A percentile compares a stretch with the other conserved stretches of the same genome.
These are phyloP conservation scores for Haplosporangium gracile DNA, from an alignment of 192 early-diverging fungal species.

Conservation along the genomic window DNA sequence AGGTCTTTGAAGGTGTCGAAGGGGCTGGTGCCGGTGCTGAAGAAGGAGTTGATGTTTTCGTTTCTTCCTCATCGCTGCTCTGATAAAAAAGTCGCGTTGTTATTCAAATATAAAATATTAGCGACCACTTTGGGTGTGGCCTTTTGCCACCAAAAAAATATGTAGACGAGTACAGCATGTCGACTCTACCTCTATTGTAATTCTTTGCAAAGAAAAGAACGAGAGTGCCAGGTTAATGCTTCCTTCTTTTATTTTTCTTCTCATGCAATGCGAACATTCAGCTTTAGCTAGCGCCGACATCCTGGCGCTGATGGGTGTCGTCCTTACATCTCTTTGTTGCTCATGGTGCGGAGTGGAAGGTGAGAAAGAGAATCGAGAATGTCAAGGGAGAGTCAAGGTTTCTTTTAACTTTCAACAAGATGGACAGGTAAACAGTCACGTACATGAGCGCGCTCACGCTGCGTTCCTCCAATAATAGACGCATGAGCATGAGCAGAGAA, in stretches of 20 bases:
- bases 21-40: background rate
- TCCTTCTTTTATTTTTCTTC: background rate
- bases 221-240: background rate
- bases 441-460: too few relatives aligned
- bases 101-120: background rate
- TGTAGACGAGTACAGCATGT: background rate
- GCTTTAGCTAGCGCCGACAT: background rate
- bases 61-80: slow-evolving; percentile 18
- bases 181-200: slow-evolving; percentile 7
- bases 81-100: background rate
- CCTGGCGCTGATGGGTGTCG: background rate
- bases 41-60: background rate
- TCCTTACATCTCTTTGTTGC: background rate
- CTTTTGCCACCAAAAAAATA: slow-evolving; percentile 23
- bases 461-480: too few relatives aligned
- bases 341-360: background rate
- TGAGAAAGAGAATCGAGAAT: too few relatives aligned
- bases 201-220: background rate
- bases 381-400: background rate
- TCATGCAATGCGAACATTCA: background rate
- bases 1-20: background rate
- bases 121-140: too few relatives aligned
- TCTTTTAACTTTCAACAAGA: background rate
- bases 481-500: too few relatives aligned
- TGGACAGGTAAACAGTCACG: background rate